Conservation (phyloP, 2,329 filamentous ascomycete species). For the Madurella mycetomatis region DNA sequence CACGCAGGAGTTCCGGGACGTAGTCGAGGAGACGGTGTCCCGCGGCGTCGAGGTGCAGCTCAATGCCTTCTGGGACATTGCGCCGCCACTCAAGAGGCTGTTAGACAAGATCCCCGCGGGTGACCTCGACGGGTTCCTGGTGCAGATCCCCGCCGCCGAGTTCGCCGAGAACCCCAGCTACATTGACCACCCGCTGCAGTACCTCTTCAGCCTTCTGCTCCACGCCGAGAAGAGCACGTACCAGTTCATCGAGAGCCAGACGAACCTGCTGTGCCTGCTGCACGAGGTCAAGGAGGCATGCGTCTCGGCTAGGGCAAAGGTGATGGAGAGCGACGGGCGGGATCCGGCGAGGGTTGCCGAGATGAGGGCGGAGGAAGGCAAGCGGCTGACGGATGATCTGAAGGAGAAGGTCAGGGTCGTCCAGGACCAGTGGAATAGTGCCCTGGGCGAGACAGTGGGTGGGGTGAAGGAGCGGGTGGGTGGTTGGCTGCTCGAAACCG, state of each 20-base stretch:
- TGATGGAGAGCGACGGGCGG: slow-evolving; percentile 61
- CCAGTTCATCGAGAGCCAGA: slow-evolving; percentile 95
- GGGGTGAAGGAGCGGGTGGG: slow-evolving; percentile 70
- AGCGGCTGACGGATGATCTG: slow-evolving; percentile 71
- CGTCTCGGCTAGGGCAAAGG: slow-evolving; percentile 59
- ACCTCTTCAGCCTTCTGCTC: slow-evolving; percentile 77
- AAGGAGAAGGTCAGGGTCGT: slow-evolving; percentile 91
- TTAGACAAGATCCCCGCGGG: slow-evolving; percentile 69
- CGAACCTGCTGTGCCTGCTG: slow-evolving; percentile 80
- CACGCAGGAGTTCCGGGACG: slow-evolving; percentile 68
- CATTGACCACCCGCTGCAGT: slow-evolving; percentile 76
- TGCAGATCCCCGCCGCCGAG: slow-evolving; percentile 75
- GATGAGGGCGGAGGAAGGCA: slow-evolving; percentile 63
- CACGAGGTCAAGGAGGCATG: slow-evolving; percentile 85
- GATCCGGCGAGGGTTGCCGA: slow-evolving; percentile 45
- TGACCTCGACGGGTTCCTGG: slow-evolving; percentile 56
- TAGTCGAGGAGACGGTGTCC: slow-evolving; percentile 79
- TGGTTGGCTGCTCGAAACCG: slow-evolving; percentile 66
- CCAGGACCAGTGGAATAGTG: slow-evolving; percentile 85
- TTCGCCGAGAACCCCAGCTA: slow-evolving; percentile 84
- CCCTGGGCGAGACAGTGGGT: slow-evolving; percentile 72
- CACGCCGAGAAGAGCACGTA: slow-evolving; percentile 92
- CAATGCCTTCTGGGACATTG: slow-evolving; percentile 96
- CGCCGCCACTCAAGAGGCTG: slow-evolving; percentile 71
- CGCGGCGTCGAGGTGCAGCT: slow-evolving; percentile 88